Conservation (phyloP, 495 filamentous ascomycete species). For the Umbilicaria muhlenbergii region DNA sequence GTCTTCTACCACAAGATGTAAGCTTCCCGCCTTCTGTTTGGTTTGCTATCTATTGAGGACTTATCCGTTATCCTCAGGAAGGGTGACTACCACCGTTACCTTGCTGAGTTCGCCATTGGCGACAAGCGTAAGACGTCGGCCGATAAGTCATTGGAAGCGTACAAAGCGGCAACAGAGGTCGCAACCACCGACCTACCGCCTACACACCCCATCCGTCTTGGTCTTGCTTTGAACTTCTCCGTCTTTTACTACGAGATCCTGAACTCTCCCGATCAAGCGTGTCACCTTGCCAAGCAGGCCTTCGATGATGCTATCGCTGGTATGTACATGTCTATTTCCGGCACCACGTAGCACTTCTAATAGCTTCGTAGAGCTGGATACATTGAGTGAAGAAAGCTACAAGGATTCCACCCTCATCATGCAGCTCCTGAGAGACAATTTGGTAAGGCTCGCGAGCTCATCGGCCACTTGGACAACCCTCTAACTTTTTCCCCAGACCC, state of each 20-base stretch:
- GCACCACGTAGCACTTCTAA: conserved; percentile 10
- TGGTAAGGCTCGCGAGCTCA: conserved; percentile 43
- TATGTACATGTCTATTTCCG: conserved; percentile 26
- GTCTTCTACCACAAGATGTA: conserved; percentile 99
- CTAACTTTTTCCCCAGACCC: conserved; percentile 48
- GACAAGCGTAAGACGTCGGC: conserved; percentile 96
- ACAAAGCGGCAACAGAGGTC: conserved; percentile 96
- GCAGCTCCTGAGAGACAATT: conserved; percentile 96
- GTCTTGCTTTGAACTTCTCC: conserved; percentile 97
- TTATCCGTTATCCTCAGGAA: conserved; percentile 47
- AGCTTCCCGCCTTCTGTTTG: conserved; percentile 14
- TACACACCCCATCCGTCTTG: conserved; percentile 97
- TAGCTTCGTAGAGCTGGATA: conserved; percentile 66
- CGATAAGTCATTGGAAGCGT: conserved; percentile 92
- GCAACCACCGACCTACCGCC: conserved; percentile 95
- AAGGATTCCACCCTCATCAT: conserved; percentile 99
- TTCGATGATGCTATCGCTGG: conserved; percentile 98
- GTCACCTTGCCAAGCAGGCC: conserved; percentile 98
- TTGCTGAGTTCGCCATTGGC: conserved; percentile 94
- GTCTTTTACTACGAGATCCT: conserved; percentile 99
- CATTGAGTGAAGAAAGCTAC: conserved; percentile 98
- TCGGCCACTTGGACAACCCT: background rate
- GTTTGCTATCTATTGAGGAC: background rate
- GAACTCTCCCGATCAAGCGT: conserved; percentile 96
- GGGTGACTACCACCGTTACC: conserved; percentile 99